Percentiles rank a stretch among this genome's conserved stretches.
Evolutionary conservation across 108 stramenopile species (phyloP).

Genomic region (Bacterosira constricta): DNA sequence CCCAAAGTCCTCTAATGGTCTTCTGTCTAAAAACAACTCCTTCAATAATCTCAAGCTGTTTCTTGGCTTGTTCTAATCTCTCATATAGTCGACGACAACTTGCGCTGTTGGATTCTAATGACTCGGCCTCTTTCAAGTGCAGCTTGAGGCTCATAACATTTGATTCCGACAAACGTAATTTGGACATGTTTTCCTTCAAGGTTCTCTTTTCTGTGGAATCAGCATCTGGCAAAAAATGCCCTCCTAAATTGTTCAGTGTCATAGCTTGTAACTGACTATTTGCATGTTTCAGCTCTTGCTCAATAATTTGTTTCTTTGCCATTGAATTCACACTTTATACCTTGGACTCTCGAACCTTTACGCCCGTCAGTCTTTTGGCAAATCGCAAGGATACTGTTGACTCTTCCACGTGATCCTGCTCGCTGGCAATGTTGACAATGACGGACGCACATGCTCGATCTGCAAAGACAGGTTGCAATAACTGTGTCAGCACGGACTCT

Average conservation of each 20-base stretch:
- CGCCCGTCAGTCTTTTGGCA: neutral
- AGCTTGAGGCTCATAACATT: neutral
- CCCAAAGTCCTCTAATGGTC: slow-evolving; percentile 3
- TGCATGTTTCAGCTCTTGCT: neutral
- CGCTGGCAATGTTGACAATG: neutral
- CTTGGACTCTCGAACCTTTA: neutral
- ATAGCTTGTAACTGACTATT: neutral
- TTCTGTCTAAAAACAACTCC: neutral
- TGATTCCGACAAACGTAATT: neutral
- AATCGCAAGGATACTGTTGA: neutral
- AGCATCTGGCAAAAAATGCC: neutral
- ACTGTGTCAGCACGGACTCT: neutral
- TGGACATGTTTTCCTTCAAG: no score
- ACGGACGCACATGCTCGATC: neutral
- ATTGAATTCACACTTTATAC: neutral
- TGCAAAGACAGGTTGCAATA: neutral
- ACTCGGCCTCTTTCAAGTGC: neutral
- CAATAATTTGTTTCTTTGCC: neutral
- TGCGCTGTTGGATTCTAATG: neutral
- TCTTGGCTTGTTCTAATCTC: neutral
- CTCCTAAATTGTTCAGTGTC: neutral
- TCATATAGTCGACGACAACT: neutral
- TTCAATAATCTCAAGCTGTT: neutral
- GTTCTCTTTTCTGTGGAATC: neutral
- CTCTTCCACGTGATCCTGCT: neutral